These are phyloP conservation scores for Bruguiera parviflora DNA, from an alignment of 345 rosid genomes.

Conservation along the genomic window DNA sequence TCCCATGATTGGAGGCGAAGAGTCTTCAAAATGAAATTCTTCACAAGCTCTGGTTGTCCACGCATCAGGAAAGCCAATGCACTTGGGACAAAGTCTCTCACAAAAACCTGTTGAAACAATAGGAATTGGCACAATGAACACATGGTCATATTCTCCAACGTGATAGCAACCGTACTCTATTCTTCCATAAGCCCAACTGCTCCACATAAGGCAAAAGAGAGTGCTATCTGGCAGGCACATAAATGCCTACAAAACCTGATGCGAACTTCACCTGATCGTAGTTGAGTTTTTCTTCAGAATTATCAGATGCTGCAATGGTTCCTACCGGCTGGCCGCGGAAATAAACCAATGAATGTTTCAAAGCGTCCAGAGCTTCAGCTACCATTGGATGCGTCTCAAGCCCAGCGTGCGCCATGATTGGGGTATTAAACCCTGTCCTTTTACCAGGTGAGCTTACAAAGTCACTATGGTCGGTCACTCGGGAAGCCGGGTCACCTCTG, in stretches of 20 bases:
- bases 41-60: constrained; percentile 80
- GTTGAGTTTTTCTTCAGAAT: constrained; percentile 74
- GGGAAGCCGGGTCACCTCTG: constrained; percentile 28
- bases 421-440: constrained; percentile 68
- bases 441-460: constrained; percentile 46
- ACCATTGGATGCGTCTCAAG: constrained; percentile 66
- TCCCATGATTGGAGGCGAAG: constrained; percentile 97
- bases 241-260: not conserved
- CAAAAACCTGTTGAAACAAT: constrained; percentile 51
- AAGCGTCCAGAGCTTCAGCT: constrained; percentile 83
- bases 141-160: too few species aligned
- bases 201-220: too few species aligned
- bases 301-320: constrained; percentile 85
- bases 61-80: constrained; percentile 89
- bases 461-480: constrained; percentile 40
- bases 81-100: constrained; percentile 92
- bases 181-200: too few species aligned
- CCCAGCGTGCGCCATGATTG: constrained; percentile 34
- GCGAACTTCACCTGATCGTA: constrained; percentile 74
- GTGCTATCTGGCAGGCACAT: too few species aligned
- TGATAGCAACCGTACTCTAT: too few species aligned
- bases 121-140: not conserved
- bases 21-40: constrained; percentile 82
- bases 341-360: constrained; percentile 68
- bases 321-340: constrained; percentile 93